Evolutionary conservation across 257 asterid genomes (phyloP), one percentile per base, ranked within the genome.

Genomic region (Solanum clarkiae): DNA sequence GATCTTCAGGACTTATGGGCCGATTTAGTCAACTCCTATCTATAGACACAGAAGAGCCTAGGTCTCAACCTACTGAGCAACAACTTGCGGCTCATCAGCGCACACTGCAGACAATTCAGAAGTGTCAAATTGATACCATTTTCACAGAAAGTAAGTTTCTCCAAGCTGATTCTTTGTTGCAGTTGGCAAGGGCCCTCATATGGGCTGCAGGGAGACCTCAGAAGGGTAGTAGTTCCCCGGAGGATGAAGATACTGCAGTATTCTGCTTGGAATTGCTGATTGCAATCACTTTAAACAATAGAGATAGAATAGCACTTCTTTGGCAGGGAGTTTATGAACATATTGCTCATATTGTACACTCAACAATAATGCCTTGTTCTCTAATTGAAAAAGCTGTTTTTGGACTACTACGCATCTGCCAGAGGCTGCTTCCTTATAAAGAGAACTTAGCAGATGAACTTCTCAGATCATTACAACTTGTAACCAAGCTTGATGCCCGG

Each of bases 31-130:
- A 94, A 88, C 98, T 96, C 65, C 89, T 96, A 51, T 96, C 98
- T 75, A 93, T 96, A 56, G 98, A 96, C 84, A 91, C 98, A 13
- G 99, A 96, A 89, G 99, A 96, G 88, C 98, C 99, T 40, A 91
- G 98, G 88, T 94, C 97, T 68, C 98, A 94, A 86, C 98, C 98
- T 57, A 93, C 99, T 13, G 99, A 96, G 82, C 96, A 93, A 88
- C 99, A 96, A 90, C 96, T 96, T 70, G 98, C 97, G 57, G 98
- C 99, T 86, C 99, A 94, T 90, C 99, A 96, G 82, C 98, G 97
- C 84, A 94, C 99, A 1, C 95, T 96, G 81, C 98, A 93, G 90
- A 96, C 98, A 42, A 96, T 96, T 68, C 98, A 96, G 87, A 96
- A 93, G 88, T 96, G 99, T 80, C 99, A 93, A 81, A 94, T 96